Evolutionary conservation across 805 yeast genomes (phyloP).

Genomic region (Candida namnaoensis): DNA sequence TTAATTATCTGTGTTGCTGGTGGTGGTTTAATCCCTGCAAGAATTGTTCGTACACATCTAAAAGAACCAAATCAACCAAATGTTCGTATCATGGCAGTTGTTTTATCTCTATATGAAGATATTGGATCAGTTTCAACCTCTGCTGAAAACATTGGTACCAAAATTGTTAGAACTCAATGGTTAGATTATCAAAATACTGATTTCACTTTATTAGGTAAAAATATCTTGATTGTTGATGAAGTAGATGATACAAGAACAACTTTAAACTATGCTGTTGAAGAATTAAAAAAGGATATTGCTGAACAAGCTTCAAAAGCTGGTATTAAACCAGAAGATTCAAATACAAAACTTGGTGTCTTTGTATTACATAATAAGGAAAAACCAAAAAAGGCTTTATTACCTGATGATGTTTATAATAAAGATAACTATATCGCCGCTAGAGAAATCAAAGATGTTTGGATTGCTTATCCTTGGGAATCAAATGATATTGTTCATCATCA

Average conservation of each 20-base stretch:
- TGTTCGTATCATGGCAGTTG: constrained; percentile 90
- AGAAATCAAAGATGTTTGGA: constrained; percentile 74
- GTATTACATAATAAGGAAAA: constrained; percentile 73
- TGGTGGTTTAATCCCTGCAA: constrained; percentile 96
- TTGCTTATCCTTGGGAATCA: constrained; percentile 84
- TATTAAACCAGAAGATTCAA: constrained; percentile 28
- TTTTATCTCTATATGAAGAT: constrained; percentile 85
- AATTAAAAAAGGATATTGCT: constrained; percentile 62
- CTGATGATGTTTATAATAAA: constrained; percentile 49
- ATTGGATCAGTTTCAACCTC: constrained; percentile 49
- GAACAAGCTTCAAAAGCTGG: constrained; percentile 48
- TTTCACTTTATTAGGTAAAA: constrained; percentile 56
- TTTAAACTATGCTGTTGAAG: constrained; percentile 69
- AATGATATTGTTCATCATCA: constrained; percentile 69
- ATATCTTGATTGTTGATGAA: constrained; percentile 69
- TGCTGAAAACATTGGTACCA: constrained; percentile 52
- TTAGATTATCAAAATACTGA: constrained; percentile 61
- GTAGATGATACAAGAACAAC: constrained; percentile 86
- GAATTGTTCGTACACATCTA: constrained; percentile 88
- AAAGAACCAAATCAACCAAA: constrained; percentile 85
- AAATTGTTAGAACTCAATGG: constrained; percentile 78
- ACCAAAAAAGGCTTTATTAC: constrained; percentile 65
- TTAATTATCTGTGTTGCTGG: constrained; percentile 94
- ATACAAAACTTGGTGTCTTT: constrained; percentile 64
- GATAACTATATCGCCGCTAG: constrained; percentile 66